Percentiles rank a stretch among this genome's conserved stretches.
phyloP scores from a whole-genome alignment of 2,329 filamentous ascomycete genomes.

The Macrophomina phaseolina region DNA sequence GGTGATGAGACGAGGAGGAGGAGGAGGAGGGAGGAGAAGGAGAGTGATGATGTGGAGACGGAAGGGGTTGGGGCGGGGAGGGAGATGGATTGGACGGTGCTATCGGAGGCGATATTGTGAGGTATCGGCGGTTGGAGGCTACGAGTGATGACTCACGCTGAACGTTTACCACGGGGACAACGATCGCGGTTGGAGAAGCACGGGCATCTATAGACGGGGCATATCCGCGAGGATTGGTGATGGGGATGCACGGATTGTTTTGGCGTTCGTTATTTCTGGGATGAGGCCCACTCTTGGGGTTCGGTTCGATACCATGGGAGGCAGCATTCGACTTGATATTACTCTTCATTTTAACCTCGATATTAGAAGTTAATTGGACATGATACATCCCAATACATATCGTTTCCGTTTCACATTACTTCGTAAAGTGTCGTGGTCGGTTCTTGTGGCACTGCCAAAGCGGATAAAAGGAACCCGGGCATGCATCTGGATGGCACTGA shows the following conservation, averaged over 20 bases:
- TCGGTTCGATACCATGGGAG: slow-evolving; percentile 14
- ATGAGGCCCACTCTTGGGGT: not conserved
- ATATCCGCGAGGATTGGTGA: no score
- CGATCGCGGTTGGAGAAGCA: no score
- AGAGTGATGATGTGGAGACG: not conserved
- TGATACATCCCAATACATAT: not conserved
- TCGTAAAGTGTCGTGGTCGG: not conserved
- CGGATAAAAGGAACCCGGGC: no score
- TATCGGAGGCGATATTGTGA: slow-evolving; percentile 7
- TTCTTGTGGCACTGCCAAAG: not conserved
- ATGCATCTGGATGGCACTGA: no score
- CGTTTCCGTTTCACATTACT: not conserved
- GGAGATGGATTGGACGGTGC: slow-evolving; percentile 1
- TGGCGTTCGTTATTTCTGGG: not conserved
- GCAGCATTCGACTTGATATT: slow-evolving; percentile 1
- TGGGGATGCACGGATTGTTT: no score
- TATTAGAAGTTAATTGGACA: not conserved
- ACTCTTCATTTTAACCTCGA: not conserved
- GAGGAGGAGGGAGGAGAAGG: not conserved
- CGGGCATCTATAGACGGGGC: no score
- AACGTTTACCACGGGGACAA: no score
- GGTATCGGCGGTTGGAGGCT: not conserved
- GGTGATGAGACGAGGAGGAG: not conserved
- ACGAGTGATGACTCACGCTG: no score
- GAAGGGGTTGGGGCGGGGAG: not conserved